Evolutionary conservation across 768 basidiomycete species (phyloP).

Genomic region (Pulveroboletus sp.): DNA sequence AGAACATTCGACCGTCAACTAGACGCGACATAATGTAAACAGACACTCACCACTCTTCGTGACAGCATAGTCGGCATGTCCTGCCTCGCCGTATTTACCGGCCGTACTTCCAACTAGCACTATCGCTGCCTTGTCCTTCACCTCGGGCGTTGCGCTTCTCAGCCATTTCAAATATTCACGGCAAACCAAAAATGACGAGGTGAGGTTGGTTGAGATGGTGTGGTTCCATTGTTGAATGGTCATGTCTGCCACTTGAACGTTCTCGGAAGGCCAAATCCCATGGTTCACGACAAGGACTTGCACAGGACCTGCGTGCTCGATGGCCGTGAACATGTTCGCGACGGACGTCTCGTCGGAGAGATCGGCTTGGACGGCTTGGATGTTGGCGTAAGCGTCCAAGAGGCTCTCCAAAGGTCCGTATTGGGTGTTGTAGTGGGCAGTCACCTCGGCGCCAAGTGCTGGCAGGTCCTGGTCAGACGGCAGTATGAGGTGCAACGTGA

Average conservation of each 20-base stretch:
- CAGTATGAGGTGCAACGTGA: background rate
- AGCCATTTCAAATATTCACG: constrained; percentile 54
- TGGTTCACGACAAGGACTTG: constrained; percentile 63
- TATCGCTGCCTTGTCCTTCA: constrained; percentile 54
- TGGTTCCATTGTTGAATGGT: constrained; percentile 57
- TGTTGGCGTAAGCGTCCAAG: constrained; percentile 29
- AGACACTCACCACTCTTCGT: constrained; percentile 55
- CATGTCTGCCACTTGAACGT: constrained; percentile 53
- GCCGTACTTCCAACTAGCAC: constrained; percentile 67
- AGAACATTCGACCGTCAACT: background rate
- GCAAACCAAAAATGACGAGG: constrained; percentile 62
- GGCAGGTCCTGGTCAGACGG: background rate
- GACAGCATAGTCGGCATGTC: constrained; percentile 62
- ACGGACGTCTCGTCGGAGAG: constrained; percentile 56
- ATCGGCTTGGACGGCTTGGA: constrained; percentile 48
- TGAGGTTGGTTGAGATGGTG: constrained; percentile 60
- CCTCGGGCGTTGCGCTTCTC: constrained; percentile 31
- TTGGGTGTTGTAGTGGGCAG: constrained; percentile 66
- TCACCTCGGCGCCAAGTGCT: constrained; percentile 70
- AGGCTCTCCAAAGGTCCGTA: constrained; percentile 39
- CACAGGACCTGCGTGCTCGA: constrained; percentile 41
- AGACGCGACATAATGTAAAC: background rate
- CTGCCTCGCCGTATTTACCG: constrained; percentile 68
- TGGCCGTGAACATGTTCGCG: constrained; percentile 41
- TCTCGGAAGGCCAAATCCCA: constrained; percentile 43